A percentile compares a stretch with the other conserved stretches of the same genome.
Conservation (phyloP, 2,329 filamentous ascomycete genomes). For the Monilinia aucupariae region DNA sequence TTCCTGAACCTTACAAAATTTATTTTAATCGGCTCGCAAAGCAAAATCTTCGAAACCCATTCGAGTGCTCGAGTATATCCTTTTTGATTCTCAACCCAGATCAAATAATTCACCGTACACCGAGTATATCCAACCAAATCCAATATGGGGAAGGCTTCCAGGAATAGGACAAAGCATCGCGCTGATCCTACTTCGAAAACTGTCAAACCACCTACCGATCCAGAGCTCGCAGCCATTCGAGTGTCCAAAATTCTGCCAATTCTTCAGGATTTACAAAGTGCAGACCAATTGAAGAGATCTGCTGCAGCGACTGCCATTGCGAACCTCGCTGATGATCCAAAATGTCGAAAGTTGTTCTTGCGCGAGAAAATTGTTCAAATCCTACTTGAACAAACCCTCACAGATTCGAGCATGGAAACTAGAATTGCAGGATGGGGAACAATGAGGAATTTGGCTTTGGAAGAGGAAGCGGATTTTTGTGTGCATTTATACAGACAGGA, state of each 20-base stretch:
- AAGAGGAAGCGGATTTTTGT: slow-evolving; percentile 63
- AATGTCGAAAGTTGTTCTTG: slow-evolving; percentile 59
- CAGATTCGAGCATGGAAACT: slow-evolving; percentile 57
- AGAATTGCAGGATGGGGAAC: slow-evolving; percentile 64
- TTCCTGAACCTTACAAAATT: neutral
- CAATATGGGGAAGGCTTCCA: slow-evolving; percentile 55
- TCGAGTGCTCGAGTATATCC: too few relatives aligned
- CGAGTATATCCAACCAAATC: neutral
- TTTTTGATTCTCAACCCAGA: neutral
- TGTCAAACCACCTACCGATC: slow-evolving; percentile 57
- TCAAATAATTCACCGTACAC: neutral
- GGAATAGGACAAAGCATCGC: slow-evolving; percentile 47
- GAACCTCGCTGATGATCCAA: slow-evolving; percentile 56
- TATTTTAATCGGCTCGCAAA: neutral
- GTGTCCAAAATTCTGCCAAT: slow-evolving; percentile 60
- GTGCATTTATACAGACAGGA: slow-evolving; percentile 59
- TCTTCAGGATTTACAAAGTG: slow-evolving; percentile 53
- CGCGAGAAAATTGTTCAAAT: slow-evolving; percentile 61
- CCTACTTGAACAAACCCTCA: slow-evolving; percentile 58
- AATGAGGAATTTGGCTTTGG: slow-evolving; percentile 53
- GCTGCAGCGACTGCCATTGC: slow-evolving; percentile 54
- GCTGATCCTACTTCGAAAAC: slow-evolving; percentile 52
- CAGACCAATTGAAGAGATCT: slow-evolving; percentile 54
- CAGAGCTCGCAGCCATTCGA: slow-evolving; percentile 57
- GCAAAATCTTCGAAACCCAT: too few relatives aligned